Percentiles rank a stretch among this genome's conserved stretches.
phyloP scores from a whole-genome alignment of 306 rosid genomes.

The Cajanus cajan region DNA sequence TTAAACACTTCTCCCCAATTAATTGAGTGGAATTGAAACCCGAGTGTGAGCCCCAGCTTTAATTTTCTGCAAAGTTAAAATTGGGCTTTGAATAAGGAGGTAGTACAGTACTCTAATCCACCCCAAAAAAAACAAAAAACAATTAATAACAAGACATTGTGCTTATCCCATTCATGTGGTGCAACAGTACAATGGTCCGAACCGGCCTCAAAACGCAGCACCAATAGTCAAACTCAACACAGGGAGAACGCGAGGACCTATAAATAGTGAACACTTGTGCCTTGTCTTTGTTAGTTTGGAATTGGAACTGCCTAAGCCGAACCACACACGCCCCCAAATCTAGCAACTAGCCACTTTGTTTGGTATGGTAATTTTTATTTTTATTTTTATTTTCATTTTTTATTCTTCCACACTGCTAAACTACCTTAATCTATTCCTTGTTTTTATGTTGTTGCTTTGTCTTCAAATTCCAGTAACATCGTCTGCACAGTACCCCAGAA shows the following conservation, averaged over 20 bases:
- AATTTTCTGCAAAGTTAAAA: neutral
- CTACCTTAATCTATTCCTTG: neutral
- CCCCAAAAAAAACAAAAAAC: neutral
- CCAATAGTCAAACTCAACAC: neutral
- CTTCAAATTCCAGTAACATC: constrained; percentile 42
- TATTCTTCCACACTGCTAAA: neutral
- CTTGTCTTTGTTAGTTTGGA: neutral
- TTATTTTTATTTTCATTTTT: too few relatives aligned
- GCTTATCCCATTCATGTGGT: constrained; percentile 10
- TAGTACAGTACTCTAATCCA: neutral
- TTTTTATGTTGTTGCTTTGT: constrained; percentile 22
- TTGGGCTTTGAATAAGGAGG: neutral
- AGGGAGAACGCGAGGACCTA: neutral
- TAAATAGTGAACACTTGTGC: constrained; percentile 8
- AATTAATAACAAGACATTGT: neutral
- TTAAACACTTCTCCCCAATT: neutral
- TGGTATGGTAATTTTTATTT: neutral
- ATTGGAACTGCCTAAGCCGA: neutral
- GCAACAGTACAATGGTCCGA: constrained; percentile 12
- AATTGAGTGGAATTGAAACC: neutral
- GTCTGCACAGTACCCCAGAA: constrained; percentile 21
- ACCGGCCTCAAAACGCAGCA: neutral
- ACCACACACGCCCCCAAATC: neutral
- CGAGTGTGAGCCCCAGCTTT: neutral
- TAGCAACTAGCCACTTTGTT: neutral